Conservation (phyloP, 306 rosid genomes). For the Carpinus viminea region DNA sequence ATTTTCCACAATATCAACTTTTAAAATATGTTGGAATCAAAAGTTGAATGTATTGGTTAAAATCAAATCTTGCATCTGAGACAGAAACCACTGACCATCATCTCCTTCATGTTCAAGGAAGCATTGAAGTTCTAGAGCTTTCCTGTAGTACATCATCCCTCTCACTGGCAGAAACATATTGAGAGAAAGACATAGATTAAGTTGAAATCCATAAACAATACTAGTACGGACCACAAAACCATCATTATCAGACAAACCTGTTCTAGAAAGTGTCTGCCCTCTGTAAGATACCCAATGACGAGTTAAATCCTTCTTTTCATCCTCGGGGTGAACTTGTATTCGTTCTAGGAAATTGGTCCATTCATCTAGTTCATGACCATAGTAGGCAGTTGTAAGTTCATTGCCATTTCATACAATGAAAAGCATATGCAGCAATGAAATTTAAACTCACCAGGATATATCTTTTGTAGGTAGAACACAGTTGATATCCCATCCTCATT, state of each 20-base stretch:
- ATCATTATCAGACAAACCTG: constrained; percentile 68
- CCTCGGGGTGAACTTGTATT: constrained; percentile 20
- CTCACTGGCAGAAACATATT: constrained; percentile 60
- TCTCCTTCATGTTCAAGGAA: constrained; percentile 55
- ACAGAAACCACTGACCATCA: constrained; percentile 50
- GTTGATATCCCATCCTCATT: constrained; percentile 95
- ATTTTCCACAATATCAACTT: constrained; percentile 2
- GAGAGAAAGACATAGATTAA: constrained; percentile 16
- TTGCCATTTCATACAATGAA: neutral
- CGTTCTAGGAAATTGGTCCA: constrained; percentile 78
- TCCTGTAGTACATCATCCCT: constrained; percentile 95
- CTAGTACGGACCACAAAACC: constrained; percentile 6
- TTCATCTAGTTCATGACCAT: constrained; percentile 64
- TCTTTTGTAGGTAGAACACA: constrained; percentile 84
- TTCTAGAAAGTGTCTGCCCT: constrained; percentile 93
- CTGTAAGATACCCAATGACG: constrained; percentile 95
- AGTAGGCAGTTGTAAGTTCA: constrained; percentile 24
- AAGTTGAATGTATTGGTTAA: constrained; percentile 14
- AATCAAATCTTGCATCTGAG: neutral
- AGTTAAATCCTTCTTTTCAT: constrained; percentile 39
- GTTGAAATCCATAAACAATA: constrained; percentile 20
- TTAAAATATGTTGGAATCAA: constrained; percentile 8
- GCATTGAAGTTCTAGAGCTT: constrained; percentile 74
- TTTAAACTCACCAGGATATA: constrained; percentile 82
- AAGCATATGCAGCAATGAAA: constrained; percentile 22